Conservation (phyloP, 805 yeast genomes). For the Ogataea chonburiensis region DNA sequence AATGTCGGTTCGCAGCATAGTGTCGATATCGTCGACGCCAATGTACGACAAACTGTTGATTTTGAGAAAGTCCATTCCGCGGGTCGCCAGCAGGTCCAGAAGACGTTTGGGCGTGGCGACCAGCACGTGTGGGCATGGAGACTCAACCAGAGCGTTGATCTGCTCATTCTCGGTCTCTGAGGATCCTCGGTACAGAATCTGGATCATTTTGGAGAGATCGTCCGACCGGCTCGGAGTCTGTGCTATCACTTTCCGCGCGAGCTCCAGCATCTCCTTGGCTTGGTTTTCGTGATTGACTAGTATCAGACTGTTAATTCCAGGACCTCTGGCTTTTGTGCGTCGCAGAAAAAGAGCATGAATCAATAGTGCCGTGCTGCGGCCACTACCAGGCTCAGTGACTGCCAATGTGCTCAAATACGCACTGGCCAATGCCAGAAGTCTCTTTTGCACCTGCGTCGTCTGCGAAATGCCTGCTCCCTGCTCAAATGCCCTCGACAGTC, state of each 20-base stretch:
- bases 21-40: constrained; percentile 36
- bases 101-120: constrained; percentile 38
- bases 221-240: constrained; percentile 2
- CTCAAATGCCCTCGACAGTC: constrained; percentile 18
- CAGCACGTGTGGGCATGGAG: constrained; percentile 32
- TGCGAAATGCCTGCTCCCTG: constrained; percentile 15
- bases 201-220: constrained; percentile 22
- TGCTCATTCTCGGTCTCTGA: constrained; percentile 27
- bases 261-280: constrained; percentile 26
- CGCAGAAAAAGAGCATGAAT: constrained; percentile 28
- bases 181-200: constrained; percentile 32
- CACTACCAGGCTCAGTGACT: constrained; percentile 33
- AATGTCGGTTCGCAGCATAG: constrained; percentile 25
- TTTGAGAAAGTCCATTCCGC: constrained; percentile 33
- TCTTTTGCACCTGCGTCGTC: constrained; percentile 33
- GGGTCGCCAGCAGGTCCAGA: constrained; percentile 34
- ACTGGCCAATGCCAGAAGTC: constrained; percentile 28
- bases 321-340: constrained; percentile 25
- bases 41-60: constrained; percentile 29
- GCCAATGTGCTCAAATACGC: constrained; percentile 32
- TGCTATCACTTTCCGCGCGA: constrained; percentile 14
- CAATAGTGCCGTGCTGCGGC: constrained; percentile 30
- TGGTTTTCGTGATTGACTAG: constrained; percentile 31
- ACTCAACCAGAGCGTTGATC: constrained; percentile 22
- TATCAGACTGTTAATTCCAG: constrained; percentile 31